phyloP scores from a whole-genome alignment of 1,139 yeast genomes.

The Kurtzmaniella natalensis region DNA sequence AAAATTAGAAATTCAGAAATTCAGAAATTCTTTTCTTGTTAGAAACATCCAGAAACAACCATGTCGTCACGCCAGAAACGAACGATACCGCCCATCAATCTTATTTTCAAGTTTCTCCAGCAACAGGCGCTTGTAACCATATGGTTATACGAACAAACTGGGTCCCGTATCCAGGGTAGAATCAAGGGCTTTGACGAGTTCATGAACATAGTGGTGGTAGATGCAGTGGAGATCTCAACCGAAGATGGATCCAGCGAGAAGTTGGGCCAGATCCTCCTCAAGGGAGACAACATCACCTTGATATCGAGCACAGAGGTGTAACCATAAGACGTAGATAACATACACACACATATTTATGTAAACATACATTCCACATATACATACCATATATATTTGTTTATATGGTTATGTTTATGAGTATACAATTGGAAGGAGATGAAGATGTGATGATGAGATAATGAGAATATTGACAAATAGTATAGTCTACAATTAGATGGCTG shows the following conservation, averaged over 20 bases:
- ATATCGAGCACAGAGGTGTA: constrained; percentile 54
- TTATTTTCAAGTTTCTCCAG: constrained; percentile 82
- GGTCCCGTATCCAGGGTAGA: constrained; percentile 73
- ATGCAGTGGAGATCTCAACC: constrained; percentile 66
- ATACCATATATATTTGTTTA: too few relatives aligned
- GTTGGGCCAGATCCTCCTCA: constrained; percentile 61
- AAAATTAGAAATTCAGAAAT: neutral
- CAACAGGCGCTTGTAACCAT: constrained; percentile 74
- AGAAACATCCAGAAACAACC: neutral
- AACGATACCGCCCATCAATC: constrained; percentile 81
- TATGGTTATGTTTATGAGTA: too few relatives aligned
- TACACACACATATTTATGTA: too few relatives aligned
- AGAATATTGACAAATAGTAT: too few relatives aligned
- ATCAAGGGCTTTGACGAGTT: constrained; percentile 95
- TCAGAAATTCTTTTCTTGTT: neutral
- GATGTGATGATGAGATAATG: too few relatives aligned
- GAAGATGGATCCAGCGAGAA: constrained; percentile 37
- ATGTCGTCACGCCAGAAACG: constrained; percentile 16
- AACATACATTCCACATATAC: too few relatives aligned
- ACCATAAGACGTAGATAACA: too few relatives aligned
- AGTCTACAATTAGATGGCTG: too few relatives aligned
- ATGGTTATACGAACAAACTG: constrained; percentile 87
- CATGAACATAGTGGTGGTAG: constrained; percentile 93
- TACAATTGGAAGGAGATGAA: too few relatives aligned
- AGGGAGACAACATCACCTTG: constrained; percentile 91